Evolutionary conservation across 116 monocot species (phyloP).

Genomic region (Zostera marina): DNA sequence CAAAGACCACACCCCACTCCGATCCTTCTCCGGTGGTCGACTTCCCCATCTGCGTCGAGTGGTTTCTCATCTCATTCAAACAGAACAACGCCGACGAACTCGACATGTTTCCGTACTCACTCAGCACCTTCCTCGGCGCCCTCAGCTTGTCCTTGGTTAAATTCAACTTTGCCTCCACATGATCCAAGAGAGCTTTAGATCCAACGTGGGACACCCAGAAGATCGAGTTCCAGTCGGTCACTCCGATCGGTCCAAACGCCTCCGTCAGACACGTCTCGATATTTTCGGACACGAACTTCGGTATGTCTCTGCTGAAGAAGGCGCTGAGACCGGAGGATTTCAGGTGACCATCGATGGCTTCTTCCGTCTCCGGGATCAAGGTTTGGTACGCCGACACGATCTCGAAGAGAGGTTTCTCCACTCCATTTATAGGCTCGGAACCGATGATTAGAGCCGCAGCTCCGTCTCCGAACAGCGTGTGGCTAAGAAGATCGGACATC

Average conservation of each 20-base stretch:
- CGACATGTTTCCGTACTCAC: slow-evolving; percentile 23
- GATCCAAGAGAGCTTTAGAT: slow-evolving; percentile 5
- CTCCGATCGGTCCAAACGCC: slow-evolving; percentile 12
- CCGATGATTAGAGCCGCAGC: slow-evolving; percentile 20
- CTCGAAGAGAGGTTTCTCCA: slow-evolving; percentile 18
- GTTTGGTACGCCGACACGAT: slow-evolving; percentile 13
- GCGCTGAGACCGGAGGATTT: slow-evolving; percentile 14
- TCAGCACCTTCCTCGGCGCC: slow-evolving; percentile 10
- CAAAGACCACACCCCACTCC: slow-evolving; percentile 4
- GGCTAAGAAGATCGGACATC: slow-evolving; percentile 16
- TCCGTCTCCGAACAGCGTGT: slow-evolving; percentile 28
- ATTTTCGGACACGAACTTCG: slow-evolving; percentile 16
- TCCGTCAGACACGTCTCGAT: slow-evolving; percentile 13
- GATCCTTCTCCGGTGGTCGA: slow-evolving; percentile 9
- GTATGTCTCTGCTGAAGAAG: slow-evolving; percentile 13
- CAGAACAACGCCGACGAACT: slow-evolving; percentile 16
- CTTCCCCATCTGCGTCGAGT: background rate
- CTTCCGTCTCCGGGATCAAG: slow-evolving; percentile 12
- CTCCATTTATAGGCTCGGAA: slow-evolving; percentile 6
- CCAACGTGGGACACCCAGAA: slow-evolving; percentile 17
- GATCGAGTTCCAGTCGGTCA: slow-evolving; percentile 23
- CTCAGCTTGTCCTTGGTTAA: slow-evolving; percentile 8
- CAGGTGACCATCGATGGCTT: slow-evolving; percentile 13
- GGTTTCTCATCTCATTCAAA: slow-evolving; percentile 15
- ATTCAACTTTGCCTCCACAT: slow-evolving; percentile 11